Evolutionary conservation across 2,329 filamentous ascomycete species (phyloP).

Genomic region (Lizonia empirigonia): DNA sequence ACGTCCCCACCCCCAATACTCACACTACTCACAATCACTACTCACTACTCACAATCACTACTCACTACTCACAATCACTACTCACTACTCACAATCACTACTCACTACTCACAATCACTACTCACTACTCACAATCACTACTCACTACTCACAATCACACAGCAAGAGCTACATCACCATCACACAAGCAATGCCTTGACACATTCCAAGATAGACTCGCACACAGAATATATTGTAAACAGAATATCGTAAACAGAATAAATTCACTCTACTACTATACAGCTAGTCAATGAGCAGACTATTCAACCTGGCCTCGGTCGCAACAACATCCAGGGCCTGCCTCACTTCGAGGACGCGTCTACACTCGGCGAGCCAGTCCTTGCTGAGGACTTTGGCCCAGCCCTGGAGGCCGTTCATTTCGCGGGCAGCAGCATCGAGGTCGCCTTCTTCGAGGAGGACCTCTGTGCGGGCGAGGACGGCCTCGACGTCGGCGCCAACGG

Average conservation of each 20-base stretch:
- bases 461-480: conserved; percentile 90
- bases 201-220: too few relatives aligned
- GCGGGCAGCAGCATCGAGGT: conserved; percentile 86
- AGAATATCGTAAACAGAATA: too few relatives aligned
- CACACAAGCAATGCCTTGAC: too few relatives aligned
- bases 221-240: too few relatives aligned
- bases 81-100: too few relatives aligned
- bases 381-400: conserved; percentile 93
- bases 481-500: conserved; percentile 87
- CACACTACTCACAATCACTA: neutral
- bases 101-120: too few relatives aligned
- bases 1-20: too few relatives aligned
- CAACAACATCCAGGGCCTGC: conserved; percentile 94
- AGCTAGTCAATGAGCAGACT: conserved; percentile 78
- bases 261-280: conserved; percentile 18
- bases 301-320: conserved; percentile 86
- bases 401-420: conserved; percentile 94
- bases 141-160: too few relatives aligned
- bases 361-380: conserved; percentile 91
- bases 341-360: conserved; percentile 92
- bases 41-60: too few relatives aligned
- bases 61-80: too few relatives aligned
- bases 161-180: too few relatives aligned
- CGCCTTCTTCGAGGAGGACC: conserved; percentile 87
- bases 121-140: too few relatives aligned